Base-by-base conservation (phyloP, 345 rosid genomes). In the Gossypium herbaceum region DNA sequence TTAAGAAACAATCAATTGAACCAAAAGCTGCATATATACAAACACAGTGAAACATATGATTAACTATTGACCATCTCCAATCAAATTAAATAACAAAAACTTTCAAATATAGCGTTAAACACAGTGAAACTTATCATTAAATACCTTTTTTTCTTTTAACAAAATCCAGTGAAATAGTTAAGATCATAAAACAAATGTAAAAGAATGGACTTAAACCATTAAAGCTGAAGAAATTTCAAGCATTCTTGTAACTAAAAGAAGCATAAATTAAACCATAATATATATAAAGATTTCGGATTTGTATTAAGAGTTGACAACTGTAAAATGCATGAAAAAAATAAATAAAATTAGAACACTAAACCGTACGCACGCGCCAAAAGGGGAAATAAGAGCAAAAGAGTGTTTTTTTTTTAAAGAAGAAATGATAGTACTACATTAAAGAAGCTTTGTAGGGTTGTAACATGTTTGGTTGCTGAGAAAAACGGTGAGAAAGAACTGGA, bases 11-110 rank as follows among this genome's bases (percentile, higher is more conserved):
- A 66, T 15, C 13, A 73, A 55, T 20, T 20, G 34, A 45, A 34
- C 60, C 71, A 19, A 51, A 5, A 20, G 55, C 47, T 17, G 27
- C 61, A 29, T 50, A 77, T 25, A 1, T 62, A 45, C 59, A 55
- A 47, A 77, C 73, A 63, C 51, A 68, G 74, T 34, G 47, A 25
- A 45, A 47, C 72, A 17, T 74, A 47, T 45, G 70, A 74, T 57
- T 57, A 57, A 66, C 11, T 54, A 74, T 73, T 12, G 19, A 44
- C 34, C 19, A 45, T 19, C 13, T 8, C 69, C 68, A 62, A 51
- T 50, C 50, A 51, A 68, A 59, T 61, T 55, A 65, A 44, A 71
- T 59, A 73, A 48, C 44, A 61, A 16, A 61, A 60, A 27, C 0
- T 29, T 55, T 15, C 13, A 29, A 61, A 68, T 34, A 34, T 34